These are phyloP conservation scores for Lentinula sp. DNA, from an alignment of 768 basidiomycete species.

Conservation along the genomic window DNA sequence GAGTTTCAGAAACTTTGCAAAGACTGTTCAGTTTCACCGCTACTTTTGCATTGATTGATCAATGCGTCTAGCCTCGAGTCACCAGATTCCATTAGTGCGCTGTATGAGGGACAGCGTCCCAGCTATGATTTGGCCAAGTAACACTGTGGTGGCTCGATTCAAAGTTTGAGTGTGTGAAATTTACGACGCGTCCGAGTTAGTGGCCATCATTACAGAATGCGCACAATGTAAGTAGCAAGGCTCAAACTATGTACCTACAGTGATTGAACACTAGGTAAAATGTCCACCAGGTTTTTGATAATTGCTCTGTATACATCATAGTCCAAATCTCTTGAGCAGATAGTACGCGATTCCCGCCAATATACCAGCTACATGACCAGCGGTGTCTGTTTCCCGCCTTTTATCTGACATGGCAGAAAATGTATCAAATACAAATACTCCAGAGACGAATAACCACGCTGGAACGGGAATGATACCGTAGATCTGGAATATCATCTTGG, in stretches of 20 bases:
- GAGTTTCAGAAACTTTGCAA: constrained; percentile 6
- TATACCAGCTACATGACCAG: constrained; percentile 65
- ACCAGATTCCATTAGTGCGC: constrained; percentile 43
- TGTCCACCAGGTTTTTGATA: background rate
- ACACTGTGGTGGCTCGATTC: background rate
- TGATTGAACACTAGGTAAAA: too few relatives aligned
- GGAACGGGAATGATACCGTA: constrained; percentile 78
- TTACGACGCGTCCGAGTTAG: background rate
- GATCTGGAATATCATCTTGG: constrained; percentile 57
- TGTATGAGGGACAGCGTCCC: constrained; percentile 10
- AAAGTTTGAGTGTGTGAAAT: background rate
- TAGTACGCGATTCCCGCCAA: constrained; percentile 56
- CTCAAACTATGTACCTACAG: too few relatives aligned
- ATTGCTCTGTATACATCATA: constrained; percentile 14
- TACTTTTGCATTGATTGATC: constrained; percentile 58
- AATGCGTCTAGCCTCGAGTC: constrained; percentile 51
- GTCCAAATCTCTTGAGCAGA: constrained; percentile 29
- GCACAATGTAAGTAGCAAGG: too few relatives aligned
- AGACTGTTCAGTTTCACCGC: constrained; percentile 33
- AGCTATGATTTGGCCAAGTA: background rate
- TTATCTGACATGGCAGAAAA: constrained; percentile 33
- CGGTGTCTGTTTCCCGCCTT: constrained; percentile 22
- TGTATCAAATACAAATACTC: constrained; percentile 58
- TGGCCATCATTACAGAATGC: background rate
- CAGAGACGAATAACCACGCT: constrained; percentile 68